A percentile compares a stretch with the other conserved stretches of the same genome.
Evolutionary conservation across 306 rosid genomes (phyloP).

Genomic region (Canavalia gladiata): DNA sequence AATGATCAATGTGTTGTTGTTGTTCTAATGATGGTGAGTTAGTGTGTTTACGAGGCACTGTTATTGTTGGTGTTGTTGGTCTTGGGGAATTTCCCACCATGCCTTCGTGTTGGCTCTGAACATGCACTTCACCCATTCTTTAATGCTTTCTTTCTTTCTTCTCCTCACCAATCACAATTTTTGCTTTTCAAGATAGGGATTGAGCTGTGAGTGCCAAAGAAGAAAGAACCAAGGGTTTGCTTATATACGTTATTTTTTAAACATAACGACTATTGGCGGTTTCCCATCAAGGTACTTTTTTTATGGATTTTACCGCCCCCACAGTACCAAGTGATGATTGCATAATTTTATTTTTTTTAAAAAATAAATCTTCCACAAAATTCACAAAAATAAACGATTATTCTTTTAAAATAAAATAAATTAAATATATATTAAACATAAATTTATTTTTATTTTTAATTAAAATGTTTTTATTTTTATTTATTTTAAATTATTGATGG

Average conservation of each 20-base stretch:
- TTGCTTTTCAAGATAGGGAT: background rate
- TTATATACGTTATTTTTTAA: background rate
- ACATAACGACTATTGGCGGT: slow-evolving; percentile 39
- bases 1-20: background rate
- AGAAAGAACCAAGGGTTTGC: background rate
- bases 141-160: background rate
- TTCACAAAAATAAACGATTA: no score
- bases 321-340: no score
- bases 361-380: no score
- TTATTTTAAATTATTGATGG: no score
- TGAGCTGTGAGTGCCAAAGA: background rate
- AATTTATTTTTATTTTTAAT: no score
- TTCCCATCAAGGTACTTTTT: background rate
- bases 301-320: no score
- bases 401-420: no score
- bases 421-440: no score
- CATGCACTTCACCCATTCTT: slow-evolving; percentile 25
- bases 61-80: background rate
- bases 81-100: background rate
- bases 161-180: background rate
- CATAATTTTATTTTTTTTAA: no score
- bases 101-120: slow-evolving; percentile 7
- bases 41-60: background rate
- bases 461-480: no score
- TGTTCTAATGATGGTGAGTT: background rate